Evolutionary conservation across 306 rosid genomes (phyloP), one percentile per base, ranked within the genome.

Genomic region (Prunus salicina): DNA sequence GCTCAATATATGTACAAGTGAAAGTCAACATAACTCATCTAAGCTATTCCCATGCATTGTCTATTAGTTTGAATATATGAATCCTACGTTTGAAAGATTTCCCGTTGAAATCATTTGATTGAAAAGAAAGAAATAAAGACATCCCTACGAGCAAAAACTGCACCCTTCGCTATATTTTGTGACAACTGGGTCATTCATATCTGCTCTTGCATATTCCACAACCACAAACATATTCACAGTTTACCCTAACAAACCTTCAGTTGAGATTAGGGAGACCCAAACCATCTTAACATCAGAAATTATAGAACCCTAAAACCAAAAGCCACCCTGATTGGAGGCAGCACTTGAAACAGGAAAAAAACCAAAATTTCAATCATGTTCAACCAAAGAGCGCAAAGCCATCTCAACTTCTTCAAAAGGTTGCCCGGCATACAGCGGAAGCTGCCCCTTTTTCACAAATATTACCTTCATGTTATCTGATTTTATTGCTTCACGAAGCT

Each of bases 401-500:
- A 45, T 88, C 85, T 95, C 98, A 18, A 89, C 96, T 75, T 95
- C 97, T 55, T 84, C 69, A 73, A 95, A 90, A 19, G 93, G 92
- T 60, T 95, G 96, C 75, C 98, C 97, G 0, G 91, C 96, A 82
- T 90, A 95, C 67, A 95, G 92, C 72, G 86, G 87, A 81, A 95
- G 87, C 83, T 92, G 92, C 70, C 87, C 84, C 89, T 89, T 92
- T 81, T 87, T 92, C 63, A 92, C 91, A 63, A 95, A 93, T 55
- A 92, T 75, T 10, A 87, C 86, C 79, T 86, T 86, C 74, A 80
- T 77, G 68, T 58, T 82, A 51, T 71, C 77, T 75, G 92, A 84
- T 38, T 80, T 68, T 80, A 90, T 74, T 28, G 88, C 91, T 53
- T 83, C 87, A 18, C 57, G 69, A 72, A 94, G 88, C 86, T 94